A percentile compares a stretch with the other conserved stretches of the same genome.
Conservation (phyloP, 2,329 filamentous ascomycete species). For the Apiospora hydei region DNA sequence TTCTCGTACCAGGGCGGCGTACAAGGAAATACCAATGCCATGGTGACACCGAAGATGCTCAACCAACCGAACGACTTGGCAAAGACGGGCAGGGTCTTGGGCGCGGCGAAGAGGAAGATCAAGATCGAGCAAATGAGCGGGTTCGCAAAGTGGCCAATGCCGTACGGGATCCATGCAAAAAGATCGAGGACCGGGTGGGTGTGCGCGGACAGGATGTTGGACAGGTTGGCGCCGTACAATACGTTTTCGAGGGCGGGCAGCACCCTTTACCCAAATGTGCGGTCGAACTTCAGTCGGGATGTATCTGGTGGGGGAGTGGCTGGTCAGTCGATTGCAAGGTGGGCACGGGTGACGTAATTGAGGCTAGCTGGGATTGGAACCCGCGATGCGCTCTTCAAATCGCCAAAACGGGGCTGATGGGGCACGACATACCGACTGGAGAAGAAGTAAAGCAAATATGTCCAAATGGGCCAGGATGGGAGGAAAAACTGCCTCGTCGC, state of each 20-base stretch:
- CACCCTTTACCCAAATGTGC: conserved; percentile 94
- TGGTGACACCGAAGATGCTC: conserved; percentile 85
- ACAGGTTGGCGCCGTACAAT: conserved; percentile 92
- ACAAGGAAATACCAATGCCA: conserved; percentile 91
- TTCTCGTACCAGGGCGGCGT: conserved; percentile 98
- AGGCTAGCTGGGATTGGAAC: conserved; percentile 30
- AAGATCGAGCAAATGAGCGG: conserved; percentile 79
- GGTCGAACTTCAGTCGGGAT: conserved; percentile 88
- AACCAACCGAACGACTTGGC: conserved; percentile 91
- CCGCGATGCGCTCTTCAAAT: conserved; percentile 2
- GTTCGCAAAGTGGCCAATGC: conserved; percentile 86
- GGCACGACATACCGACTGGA: conserved; percentile 78
- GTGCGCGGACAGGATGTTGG: conserved; percentile 93
- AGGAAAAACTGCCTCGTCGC: conserved; percentile 90
- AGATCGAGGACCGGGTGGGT: conserved; percentile 84
- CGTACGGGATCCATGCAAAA: conserved; percentile 92
- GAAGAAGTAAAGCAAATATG: conserved; percentile 91
- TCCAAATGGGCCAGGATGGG: conserved; percentile 83
- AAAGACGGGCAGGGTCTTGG: conserved; percentile 84
- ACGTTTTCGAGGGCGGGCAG: conserved; percentile 95
- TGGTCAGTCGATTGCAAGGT: conserved; percentile 3
- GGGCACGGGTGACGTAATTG: conserved; percentile 11
- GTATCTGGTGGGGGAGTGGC: conserved; percentile 64
- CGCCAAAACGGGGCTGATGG: neutral
- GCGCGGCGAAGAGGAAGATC: conserved; percentile 89